Conservation (phyloP, 2,329 filamentous ascomycete species). For the Alternaria dauci region DNA sequence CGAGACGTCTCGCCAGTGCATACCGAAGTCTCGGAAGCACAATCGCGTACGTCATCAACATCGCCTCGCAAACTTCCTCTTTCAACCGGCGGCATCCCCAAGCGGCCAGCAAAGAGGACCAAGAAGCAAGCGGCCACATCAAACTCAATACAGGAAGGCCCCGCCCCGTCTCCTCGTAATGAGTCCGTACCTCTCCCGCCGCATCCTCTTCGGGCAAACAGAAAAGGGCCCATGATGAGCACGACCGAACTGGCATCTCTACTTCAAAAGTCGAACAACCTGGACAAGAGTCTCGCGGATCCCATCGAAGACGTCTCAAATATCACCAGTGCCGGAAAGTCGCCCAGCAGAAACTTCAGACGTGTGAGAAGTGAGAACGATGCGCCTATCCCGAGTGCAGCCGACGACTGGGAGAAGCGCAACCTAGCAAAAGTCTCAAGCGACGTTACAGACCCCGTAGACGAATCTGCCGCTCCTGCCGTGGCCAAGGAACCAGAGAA, state of each 20-base stretch:
- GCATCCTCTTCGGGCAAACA: constrained; percentile 29
- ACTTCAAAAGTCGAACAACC: constrained; percentile 30
- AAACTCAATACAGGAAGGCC: constrained; percentile 1
- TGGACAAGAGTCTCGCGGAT: constrained; percentile 26
- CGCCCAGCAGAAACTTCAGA: constrained; percentile 30
- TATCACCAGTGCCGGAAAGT: constrained; percentile 3
- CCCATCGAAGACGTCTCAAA: constrained; percentile 34
- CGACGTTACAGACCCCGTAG: not conserved
- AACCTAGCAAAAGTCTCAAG: constrained; percentile 30
- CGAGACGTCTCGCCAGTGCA: constrained; percentile 15
- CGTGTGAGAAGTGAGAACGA: constrained; percentile 46
- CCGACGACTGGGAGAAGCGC: constrained; percentile 40
- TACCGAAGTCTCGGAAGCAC: constrained; percentile 11
- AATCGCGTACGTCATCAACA: constrained; percentile 19
- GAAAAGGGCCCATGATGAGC: constrained; percentile 35
- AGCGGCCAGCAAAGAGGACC: constrained; percentile 21
- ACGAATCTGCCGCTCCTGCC: constrained; percentile 1
- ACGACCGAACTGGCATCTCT: constrained; percentile 40
- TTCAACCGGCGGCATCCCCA: constrained; percentile 42
- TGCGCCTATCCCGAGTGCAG: constrained; percentile 40
- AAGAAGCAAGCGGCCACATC: constrained; percentile 6
- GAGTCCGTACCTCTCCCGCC: constrained; percentile 27
- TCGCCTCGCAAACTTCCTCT: constrained; percentile 26
- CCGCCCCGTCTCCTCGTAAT: constrained; percentile 10
- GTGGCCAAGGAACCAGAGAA: not conserved